Evolutionary conservation across 495 filamentous ascomycete species (phyloP).

Genomic region (Podospora conica): DNA sequence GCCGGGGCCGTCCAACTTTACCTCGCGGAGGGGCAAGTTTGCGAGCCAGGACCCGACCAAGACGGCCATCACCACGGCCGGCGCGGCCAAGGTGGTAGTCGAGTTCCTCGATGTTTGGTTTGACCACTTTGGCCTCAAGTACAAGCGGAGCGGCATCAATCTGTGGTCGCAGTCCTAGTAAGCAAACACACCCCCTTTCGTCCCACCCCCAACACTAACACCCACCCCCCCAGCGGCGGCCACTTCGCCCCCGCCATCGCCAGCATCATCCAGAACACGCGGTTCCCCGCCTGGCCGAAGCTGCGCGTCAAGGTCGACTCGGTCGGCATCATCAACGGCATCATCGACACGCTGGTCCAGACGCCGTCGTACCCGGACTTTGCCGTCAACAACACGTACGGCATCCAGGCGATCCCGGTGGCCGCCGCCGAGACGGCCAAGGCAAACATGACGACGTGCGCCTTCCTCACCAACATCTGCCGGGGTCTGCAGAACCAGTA

Average conservation of each 20-base stretch:
- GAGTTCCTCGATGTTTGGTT: conserved; percentile 43
- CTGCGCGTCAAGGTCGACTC: conserved; percentile 47
- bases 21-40: conserved; percentile 53
- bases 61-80: conserved; percentile 57
- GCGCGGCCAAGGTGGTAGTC: conserved; percentile 55
- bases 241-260: conserved; percentile 51
- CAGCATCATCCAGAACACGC: conserved; percentile 42
- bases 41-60: conserved; percentile 40
- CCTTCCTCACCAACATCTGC: background rate
- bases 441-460: background rate
- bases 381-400: conserved; percentile 71
- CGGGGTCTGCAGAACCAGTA: background rate
- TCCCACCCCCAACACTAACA: background rate
- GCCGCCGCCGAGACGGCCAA: background rate
- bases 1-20: background rate
- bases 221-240: conserved; percentile 37
- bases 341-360: conserved; percentile 63
- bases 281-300: conserved; percentile 32
- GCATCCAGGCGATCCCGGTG: conserved; percentile 52
- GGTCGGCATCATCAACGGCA: conserved; percentile 61
- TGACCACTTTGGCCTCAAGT: background rate
- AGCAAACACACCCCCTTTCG: background rate
- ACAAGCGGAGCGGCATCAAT: conserved; percentile 7
- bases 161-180: conserved; percentile 18
- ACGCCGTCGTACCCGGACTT: conserved; percentile 59